Evolutionary conservation across 805 yeast species (phyloP), one percentile per base, ranked within the genome.

Genomic region (Komagataella ulmi): DNA sequence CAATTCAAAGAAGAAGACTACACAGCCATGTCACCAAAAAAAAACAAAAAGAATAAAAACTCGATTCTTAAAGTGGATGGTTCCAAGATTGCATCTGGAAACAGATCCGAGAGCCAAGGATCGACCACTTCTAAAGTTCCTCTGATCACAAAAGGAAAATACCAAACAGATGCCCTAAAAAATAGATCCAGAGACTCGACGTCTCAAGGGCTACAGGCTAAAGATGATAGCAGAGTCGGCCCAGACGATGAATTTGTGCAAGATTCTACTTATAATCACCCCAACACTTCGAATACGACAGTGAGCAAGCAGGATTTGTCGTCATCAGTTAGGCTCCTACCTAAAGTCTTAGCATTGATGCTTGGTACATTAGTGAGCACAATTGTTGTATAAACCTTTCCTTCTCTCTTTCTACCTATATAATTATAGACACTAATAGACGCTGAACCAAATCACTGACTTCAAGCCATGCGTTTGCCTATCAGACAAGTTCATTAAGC

Each of bases 401-500:
- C 12, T 30, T 30, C 14, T 30, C n/a, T 30, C 40, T 30, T 30
- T 14, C 40, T 30, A 30, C 14, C 12, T 44, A 43, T 18, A 17
- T 43, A 24, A 49, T 44, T 44, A 44, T 17, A 48, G 47, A 17
- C 17, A 24, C 44, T 17, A 48, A 17, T n/a, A 36, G 47, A 24
- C 17, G 18, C 21, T 48, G 30, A 17, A n/a, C 12, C 21, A 48
- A 48, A 17, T 23, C 51, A 51, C 61, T 18, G 56, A 52, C 46
- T 56, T 56, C 57, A 7, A 21, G 5, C 23, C 6, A 21, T 21
- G 23, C 23, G 5, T 14, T 30, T 12, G 40, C 14, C 14, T 4
- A 30, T 30, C 40, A 30, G 14, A 14, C 40, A 30, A 72, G 70
- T 66, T 88, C 96, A 61, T 89, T 83, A 85, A 90, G 83, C 95